Conservation (phyloP, 2,329 filamentous ascomycete genomes). For the Tolypocladium inflatum region DNA sequence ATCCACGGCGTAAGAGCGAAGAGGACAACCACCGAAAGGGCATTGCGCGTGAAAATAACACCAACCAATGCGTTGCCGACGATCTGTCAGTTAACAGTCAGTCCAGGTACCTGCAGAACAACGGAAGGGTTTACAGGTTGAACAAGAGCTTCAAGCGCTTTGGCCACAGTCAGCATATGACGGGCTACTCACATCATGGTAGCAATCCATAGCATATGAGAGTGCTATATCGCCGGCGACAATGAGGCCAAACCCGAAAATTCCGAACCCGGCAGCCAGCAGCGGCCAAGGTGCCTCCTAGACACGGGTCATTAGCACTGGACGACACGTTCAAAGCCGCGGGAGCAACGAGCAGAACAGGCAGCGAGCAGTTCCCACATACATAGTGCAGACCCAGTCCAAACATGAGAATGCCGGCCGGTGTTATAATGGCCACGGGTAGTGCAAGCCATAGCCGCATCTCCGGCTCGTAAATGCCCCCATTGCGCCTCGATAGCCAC, state of each 20-base stretch:
- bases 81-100: conserved; percentile 6
- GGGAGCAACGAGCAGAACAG: not conserved
- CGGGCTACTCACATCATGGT: conserved; percentile 19
- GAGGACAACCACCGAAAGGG: conserved; percentile 10
- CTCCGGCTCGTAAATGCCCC: conserved; percentile 31
- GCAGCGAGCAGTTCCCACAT: conserved; percentile 3
- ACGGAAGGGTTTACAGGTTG: not conserved
- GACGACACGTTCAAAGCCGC: too few species aligned
- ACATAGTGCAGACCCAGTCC: conserved; percentile 22
- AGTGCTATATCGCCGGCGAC: conserved; percentile 22
- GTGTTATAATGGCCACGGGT: conserved; percentile 15
- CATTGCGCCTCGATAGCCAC: conserved; percentile 23
- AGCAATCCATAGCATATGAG: conserved; percentile 24
- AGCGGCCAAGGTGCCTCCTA: conserved; percentile 29
- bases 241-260: conserved; percentile 27
- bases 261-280: conserved; percentile 21
- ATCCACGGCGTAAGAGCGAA: conserved; percentile 13
- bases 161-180: not conserved
- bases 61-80: conserved; percentile 14
- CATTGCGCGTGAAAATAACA: conserved; percentile 13
- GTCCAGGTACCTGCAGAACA: not conserved
- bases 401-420: conserved; percentile 25
- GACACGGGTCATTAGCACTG: not conserved
- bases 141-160: not conserved
- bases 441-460: conserved; percentile 25